Base-by-base conservation (phyloP, 2,329 filamentous ascomycete species). In the Coccinonectria pachysandricola region DNA sequence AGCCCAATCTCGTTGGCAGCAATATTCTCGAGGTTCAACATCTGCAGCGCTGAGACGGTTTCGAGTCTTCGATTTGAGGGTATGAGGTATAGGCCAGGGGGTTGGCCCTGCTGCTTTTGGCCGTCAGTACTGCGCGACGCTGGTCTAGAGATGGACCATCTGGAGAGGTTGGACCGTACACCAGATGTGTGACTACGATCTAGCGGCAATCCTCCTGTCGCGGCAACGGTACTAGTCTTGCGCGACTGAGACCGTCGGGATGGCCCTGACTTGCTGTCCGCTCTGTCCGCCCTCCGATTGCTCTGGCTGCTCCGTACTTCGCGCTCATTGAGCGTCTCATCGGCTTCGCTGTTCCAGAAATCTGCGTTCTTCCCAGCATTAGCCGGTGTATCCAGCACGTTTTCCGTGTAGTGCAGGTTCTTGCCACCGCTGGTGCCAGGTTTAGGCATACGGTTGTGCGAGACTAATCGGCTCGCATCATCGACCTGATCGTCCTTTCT, bases 1-100 rank as follows among this genome's bases (percentile, higher is more conserved):
- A 96, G 65, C 5, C 86, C 86, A 31, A 92, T 73, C 40, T 95
- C 86, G 21, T 83, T 79, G 33, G 86, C 79, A 0, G 87, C 86
- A 30, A 92, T 82, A 45, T 91, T 87, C 56, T 96, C 91, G 2
- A 96, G 71, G 36, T 91, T 88, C 15, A 93, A 71, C 73, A 95
- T 91, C 48, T 93, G 85, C 19, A 91, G 62, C 5, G 88, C 68
- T 11, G 74, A 78, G 15, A 79, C 71, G 5, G 71, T 62, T 42
- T 79, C 74, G 15, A 76, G 57, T 8, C 66, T 69, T 18, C 68
- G 67, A 40, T 68, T 65, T 2, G 70, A 71, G 7, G 62, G 64
- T 11, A 65, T 45, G 17, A 71, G 52, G 42, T 70, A 75, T 26
- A 76, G 64, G 2, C 68, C 66, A 1, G 59, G 48, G 23, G 50